Conservation (phyloP, 192 early-diverging fungal species). For the Umbelopsis sp. region DNA sequence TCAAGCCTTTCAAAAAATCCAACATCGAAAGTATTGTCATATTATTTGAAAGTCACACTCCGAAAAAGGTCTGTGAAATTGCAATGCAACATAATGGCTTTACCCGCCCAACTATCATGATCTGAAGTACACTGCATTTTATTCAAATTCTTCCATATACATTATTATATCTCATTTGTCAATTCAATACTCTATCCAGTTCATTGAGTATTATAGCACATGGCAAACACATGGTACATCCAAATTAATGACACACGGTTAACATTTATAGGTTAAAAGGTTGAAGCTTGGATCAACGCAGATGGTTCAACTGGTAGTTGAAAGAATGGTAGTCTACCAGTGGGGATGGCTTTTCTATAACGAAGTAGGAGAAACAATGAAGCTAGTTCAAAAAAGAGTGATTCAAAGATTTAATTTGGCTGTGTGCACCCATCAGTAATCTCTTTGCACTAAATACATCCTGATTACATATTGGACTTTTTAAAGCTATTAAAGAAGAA, state of each 20-base stretch:
- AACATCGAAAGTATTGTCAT: not conserved
- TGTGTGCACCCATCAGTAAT: not conserved
- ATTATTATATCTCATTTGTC: not conserved
- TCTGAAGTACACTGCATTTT: too few species aligned
- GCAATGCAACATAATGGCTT: too few species aligned
- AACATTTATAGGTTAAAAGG: not conserved
- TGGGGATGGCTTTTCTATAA: too few species aligned
- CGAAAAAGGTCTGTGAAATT: too few species aligned
- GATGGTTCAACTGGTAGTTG: not conserved
- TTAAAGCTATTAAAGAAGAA: not conserved
- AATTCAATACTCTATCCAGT: not conserved
- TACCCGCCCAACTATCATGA: too few species aligned
- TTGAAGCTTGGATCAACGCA: not conserved
- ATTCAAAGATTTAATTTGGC: not conserved
- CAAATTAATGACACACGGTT: too few species aligned
- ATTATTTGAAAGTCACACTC: not conserved
- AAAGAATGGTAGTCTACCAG: not conserved
- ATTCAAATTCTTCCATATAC: too few species aligned
- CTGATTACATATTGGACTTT: not conserved
- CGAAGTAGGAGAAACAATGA: too few species aligned
- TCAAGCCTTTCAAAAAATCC: not conserved
- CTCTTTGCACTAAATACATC: conserved; percentile 5
- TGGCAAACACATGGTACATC: too few species aligned
- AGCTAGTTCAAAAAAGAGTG: not conserved
- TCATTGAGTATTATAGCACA: not conserved